A percentile compares a stretch with the other conserved stretches of the same genome.
phyloP scores from a whole-genome alignment of 768 basidiomycete genomes.

The Leccinum subgranulosum region DNA sequence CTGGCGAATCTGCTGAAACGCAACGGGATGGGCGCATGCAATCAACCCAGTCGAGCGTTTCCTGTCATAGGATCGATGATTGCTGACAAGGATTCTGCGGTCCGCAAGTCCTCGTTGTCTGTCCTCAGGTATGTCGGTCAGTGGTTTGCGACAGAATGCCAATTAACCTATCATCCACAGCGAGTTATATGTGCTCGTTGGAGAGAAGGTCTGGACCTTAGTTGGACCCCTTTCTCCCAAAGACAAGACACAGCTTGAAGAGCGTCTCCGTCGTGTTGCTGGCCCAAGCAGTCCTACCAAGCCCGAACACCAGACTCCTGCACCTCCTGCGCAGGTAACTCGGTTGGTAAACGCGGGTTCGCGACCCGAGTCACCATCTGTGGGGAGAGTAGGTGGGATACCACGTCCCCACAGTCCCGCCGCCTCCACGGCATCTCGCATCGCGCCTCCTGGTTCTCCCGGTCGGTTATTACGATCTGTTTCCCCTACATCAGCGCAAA shows the following conservation, averaged over 20 bases:
- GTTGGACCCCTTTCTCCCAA: slow-evolving; percentile 77
- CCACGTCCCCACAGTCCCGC: slow-evolving; percentile 51
- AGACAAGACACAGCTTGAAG: slow-evolving; percentile 91
- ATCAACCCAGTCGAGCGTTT: slow-evolving; percentile 76
- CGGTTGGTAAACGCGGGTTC: slow-evolving; percentile 45
- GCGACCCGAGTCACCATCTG: slow-evolving; percentile 51
- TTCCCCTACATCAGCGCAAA: slow-evolving; percentile 37
- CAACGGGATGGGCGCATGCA: slow-evolving; percentile 76
- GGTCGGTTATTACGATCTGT: slow-evolving; percentile 31
- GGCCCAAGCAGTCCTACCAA: slow-evolving; percentile 52
- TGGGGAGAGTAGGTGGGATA: slow-evolving; percentile 41
- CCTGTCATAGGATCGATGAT: slow-evolving; percentile 75
- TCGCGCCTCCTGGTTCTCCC: slow-evolving; percentile 44
- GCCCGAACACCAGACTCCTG: slow-evolving; percentile 38
- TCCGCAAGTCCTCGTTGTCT: slow-evolving; percentile 82
- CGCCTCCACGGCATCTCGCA: slow-evolving; percentile 35
- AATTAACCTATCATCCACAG: slow-evolving; percentile 38
- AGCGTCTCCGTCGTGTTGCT: slow-evolving; percentile 78
- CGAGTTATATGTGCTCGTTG: slow-evolving; percentile 77
- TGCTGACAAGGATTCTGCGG: slow-evolving; percentile 84
- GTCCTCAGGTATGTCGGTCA: slow-evolving; percentile 64
- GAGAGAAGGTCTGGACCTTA: slow-evolving; percentile 80
- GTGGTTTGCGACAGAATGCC: slow-evolving; percentile 1
- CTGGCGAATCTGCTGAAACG: slow-evolving; percentile 72
- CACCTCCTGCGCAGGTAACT: slow-evolving; percentile 47